Evolutionary conservation across 2,329 filamentous ascomycete genomes (phyloP).

Genomic region (Fusarium sp.): DNA sequence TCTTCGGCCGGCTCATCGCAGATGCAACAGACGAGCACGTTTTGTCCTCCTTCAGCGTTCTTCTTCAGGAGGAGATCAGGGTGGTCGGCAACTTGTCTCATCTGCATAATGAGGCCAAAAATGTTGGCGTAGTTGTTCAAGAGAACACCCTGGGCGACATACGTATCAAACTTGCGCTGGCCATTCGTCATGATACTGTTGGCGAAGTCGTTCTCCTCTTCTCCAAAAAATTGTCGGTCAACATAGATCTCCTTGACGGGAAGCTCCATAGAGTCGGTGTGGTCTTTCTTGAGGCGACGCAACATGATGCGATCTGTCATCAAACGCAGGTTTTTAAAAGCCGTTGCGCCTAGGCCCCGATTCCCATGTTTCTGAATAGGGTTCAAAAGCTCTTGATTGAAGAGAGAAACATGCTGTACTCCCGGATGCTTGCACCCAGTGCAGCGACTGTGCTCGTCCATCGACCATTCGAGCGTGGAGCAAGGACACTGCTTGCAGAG

Average conservation of each 20-base stretch:
- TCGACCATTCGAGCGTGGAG: conserved; percentile 83
- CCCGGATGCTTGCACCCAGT: conserved; percentile 66
- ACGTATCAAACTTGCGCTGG: conserved; percentile 91
- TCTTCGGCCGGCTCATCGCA: conserved; percentile 98
- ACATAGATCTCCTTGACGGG: conserved; percentile 94
- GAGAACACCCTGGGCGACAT: conserved; percentile 92
- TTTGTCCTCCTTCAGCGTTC: conserved; percentile 85
- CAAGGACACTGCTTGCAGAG: conserved; percentile 91
- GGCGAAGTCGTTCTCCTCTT: conserved; percentile 95
- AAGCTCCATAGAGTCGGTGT: conserved; percentile 94
- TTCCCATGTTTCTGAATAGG: conserved; percentile 77
- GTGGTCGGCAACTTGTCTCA: conserved; percentile 97
- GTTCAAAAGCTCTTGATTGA: conserved; percentile 95
- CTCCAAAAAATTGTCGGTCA: conserved; percentile 95
- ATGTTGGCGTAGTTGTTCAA: conserved; percentile 99
- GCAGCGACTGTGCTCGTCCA: conserved; percentile 78
- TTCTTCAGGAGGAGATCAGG: conserved; percentile 95
- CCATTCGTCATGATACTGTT: conserved; percentile 95
- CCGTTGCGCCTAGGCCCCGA: conserved; percentile 70
- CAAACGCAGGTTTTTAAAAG: conserved; percentile 84
- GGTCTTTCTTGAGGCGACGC: conserved; percentile 91
- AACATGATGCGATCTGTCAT: conserved; percentile 96
- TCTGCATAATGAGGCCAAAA: conserved; percentile 98
- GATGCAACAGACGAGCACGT: conserved; percentile 90
- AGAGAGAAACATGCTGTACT: conserved; percentile 68